Conservation (phyloP, 31 red algal species). For the Porphyra umbilicalis region DNA sequence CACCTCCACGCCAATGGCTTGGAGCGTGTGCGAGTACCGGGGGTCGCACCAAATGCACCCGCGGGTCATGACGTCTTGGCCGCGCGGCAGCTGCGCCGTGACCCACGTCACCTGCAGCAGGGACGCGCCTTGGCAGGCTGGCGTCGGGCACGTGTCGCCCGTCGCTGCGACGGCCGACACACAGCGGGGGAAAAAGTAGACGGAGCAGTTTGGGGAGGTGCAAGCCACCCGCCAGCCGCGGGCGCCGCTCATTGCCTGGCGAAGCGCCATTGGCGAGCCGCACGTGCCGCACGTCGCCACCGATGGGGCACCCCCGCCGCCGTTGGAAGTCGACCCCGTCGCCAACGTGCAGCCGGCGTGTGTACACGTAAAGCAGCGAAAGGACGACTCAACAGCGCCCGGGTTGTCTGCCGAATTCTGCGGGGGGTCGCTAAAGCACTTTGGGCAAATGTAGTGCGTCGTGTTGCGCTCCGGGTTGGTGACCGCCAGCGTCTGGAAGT, state of each 20-base stretch:
- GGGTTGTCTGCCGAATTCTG: constrained; percentile 29
- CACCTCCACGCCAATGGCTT: constrained; percentile 17
- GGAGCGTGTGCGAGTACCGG: constrained; percentile 9
- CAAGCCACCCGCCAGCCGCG: constrained; percentile 24
- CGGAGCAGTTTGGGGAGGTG: constrained; percentile 7
- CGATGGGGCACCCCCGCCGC: constrained; percentile 9
- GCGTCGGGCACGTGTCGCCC: constrained; percentile 2
- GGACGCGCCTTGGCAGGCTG: constrained; percentile 17
- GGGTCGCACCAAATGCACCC: constrained; percentile 70
- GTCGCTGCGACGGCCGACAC: constrained; percentile 13
- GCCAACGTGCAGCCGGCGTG: constrained; percentile 27
- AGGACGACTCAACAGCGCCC: constrained; percentile 20
- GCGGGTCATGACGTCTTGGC: not conserved
- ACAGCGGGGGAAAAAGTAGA: constrained; percentile 60
- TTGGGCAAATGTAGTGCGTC: constrained; percentile 53
- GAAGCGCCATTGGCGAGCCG: constrained; percentile 17
- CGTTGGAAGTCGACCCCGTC: constrained; percentile 14
- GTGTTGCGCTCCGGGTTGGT: constrained; percentile 11
- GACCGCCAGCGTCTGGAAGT: constrained; percentile 42
- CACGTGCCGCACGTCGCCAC: constrained; percentile 58
- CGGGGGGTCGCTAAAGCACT: constrained; percentile 57
- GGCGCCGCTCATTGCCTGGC: constrained; percentile 12
- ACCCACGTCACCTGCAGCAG: constrained; percentile 27
- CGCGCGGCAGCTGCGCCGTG: constrained; percentile 16
- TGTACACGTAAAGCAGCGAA: constrained; percentile 68